Percentiles rank a stretch among this genome's conserved stretches.
Conservation (phyloP, 192 early-diverging fungal species). For the Rhizoclosmatium sp. region DNA sequence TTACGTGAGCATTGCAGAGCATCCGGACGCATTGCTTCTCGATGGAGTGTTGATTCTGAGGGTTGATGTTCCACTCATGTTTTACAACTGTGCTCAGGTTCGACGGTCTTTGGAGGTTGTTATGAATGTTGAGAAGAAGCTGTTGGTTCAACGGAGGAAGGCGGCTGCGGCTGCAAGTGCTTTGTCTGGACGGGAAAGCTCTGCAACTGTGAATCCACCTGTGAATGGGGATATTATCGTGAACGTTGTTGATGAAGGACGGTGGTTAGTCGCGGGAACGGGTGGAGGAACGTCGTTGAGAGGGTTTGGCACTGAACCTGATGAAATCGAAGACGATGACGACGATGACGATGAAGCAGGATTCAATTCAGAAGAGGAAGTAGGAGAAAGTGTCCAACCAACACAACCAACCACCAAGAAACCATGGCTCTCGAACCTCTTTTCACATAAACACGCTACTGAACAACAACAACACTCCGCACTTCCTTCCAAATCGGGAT, state of each 20-base stretch:
- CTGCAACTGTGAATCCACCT: background rate
- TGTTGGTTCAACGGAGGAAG: background rate
- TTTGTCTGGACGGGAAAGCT: background rate
- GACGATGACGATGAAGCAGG: background rate
- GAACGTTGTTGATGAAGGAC: background rate
- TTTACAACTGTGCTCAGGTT: slow-evolving; percentile 52
- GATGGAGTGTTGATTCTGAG: slow-evolving; percentile 43
- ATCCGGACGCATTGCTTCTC: slow-evolving; percentile 46
- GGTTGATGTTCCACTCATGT: slow-evolving; percentile 45
- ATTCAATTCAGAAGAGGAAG: background rate
- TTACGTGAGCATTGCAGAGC: slow-evolving; percentile 44
- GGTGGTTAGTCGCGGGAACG: slow-evolving; percentile 18
- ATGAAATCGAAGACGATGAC: background rate
- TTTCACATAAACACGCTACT: background rate
- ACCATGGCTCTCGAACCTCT: background rate
- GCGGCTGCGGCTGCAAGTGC: background rate
- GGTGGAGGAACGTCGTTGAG: background rate
- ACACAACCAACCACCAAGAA: background rate
- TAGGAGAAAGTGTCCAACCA: background rate
- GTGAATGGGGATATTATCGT: background rate
- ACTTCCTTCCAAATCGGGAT: background rate
- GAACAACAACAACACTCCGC: background rate
- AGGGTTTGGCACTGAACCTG: background rate
- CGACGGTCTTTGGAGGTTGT: slow-evolving; percentile 45
- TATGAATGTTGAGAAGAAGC: slow-evolving; percentile 36